Percentiles rank a stretch among this genome's conserved stretches.
Evolutionary conservation across 805 yeast species (phyloP).

Genomic region (Cyberlindnera mississippiensis): DNA sequence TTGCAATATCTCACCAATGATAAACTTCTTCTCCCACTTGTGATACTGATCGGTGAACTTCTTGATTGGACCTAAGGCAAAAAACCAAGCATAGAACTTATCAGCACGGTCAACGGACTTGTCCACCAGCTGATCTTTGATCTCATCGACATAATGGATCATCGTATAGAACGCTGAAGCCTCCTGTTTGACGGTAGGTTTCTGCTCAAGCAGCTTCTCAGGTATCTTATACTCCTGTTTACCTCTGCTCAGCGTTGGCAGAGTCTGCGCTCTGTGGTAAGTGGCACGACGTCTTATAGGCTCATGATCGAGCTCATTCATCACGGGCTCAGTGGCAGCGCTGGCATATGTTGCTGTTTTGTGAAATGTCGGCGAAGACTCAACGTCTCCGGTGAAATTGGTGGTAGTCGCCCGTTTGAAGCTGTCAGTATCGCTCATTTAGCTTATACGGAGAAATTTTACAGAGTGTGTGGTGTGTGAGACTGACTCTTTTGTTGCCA

Average conservation of each 20-base stretch:
- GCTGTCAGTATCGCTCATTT: too few species aligned
- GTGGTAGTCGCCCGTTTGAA: too few species aligned
- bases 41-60: slow-evolving; percentile 8
- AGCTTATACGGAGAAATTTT: too few species aligned
- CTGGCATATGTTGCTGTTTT: background rate
- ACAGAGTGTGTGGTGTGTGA: too few species aligned
- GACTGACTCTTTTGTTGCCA: too few species aligned
- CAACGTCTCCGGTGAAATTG: too few species aligned
- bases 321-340: slow-evolving; percentile 16
- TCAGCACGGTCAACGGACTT: slow-evolving; percentile 17
- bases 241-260: slow-evolving; percentile 6
- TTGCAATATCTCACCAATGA: slow-evolving; percentile 18
- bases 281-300: slow-evolving; percentile 11
- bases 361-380: too few species aligned
- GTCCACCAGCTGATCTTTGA: slow-evolving; percentile 18
- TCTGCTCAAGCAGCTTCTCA: slow-evolving; percentile 6
- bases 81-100: slow-evolving; percentile 15
- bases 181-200: slow-evolving; percentile 20
- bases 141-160: slow-evolving; percentile 13
- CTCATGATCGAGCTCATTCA: slow-evolving; percentile 6
- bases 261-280: slow-evolving; percentile 16
- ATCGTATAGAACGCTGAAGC: slow-evolving; percentile 20
- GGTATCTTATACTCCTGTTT: slow-evolving; percentile 10
- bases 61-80: slow-evolving; percentile 9
- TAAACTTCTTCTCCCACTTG: slow-evolving; percentile 14